phyloP scores from a whole-genome alignment of 768 basidiomycete species.

The Rhodosporidiobolus sp. region DNA sequence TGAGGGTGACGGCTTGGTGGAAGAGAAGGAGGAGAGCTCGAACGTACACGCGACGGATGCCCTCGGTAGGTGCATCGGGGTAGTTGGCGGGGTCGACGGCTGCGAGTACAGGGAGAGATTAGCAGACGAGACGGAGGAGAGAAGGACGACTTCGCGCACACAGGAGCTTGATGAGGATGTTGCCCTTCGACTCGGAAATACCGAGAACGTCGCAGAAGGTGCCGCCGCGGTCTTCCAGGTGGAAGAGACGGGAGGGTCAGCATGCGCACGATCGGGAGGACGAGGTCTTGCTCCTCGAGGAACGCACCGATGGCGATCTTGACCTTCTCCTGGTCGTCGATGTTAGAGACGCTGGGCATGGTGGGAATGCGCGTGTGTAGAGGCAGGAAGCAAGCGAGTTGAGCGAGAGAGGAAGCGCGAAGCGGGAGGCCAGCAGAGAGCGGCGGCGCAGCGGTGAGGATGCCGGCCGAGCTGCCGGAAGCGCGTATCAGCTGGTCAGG shows the following conservation, averaged over 20 bases:
- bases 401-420: no score
- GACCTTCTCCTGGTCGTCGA: neutral
- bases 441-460: no score
- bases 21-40: no score
- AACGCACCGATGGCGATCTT: no score
- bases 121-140: neutral
- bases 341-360: neutral
- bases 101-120: neutral
- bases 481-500: no score
- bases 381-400: neutral
- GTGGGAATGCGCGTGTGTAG: neutral
- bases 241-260: neutral
- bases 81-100: neutral
- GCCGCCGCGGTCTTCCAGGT: slow-evolving; percentile 10
- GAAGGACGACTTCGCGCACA: neutral
- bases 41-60: neutral
- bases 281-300: neutral
- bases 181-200: slow-evolving; percentile 13
- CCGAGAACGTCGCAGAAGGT: slow-evolving; percentile 28
- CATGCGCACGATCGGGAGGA: neutral
- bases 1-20: slow-evolving; percentile 43
- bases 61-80: neutral
- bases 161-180: slow-evolving; percentile 28
- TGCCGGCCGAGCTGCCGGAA: no score
- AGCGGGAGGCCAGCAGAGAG: no score